phyloP scores from a whole-genome alignment of 2,329 filamentous ascomycete species.

The Sarocladiaceae sp. region DNA sequence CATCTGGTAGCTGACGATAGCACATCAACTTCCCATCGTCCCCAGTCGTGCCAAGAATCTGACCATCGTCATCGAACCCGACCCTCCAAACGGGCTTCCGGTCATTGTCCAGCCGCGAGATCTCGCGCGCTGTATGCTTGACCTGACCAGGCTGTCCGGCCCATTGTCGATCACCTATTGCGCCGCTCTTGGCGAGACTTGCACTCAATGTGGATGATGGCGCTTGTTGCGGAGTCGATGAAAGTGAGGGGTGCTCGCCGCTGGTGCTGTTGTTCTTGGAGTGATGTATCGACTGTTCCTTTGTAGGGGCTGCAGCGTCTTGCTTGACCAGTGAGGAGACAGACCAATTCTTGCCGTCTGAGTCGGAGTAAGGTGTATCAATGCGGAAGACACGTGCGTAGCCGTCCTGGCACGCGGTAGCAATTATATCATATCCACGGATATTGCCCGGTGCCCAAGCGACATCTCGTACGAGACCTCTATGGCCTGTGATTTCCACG shows the following conservation, averaged over 20 bases:
- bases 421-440: constrained; percentile 83
- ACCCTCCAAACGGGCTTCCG: constrained; percentile 72
- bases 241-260: constrained; percentile 11
- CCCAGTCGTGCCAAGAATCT: constrained; percentile 70
- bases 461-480: constrained; percentile 77
- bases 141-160: constrained; percentile 62
- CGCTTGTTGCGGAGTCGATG: constrained; percentile 26
- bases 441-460: constrained; percentile 92
- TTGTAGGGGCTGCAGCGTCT: constrained; percentile 17
- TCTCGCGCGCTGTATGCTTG: constrained; percentile 56
- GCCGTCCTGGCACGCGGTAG: constrained; percentile 90
- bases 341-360: constrained; percentile 48
- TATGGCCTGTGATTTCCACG: constrained; percentile 68
- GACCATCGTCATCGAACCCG: constrained; percentile 65
- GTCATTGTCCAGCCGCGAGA: constrained; percentile 64
- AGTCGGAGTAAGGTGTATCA: constrained; percentile 50
- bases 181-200: constrained; percentile 47
- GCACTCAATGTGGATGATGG: constrained; percentile 45
- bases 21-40: constrained; percentile 67
- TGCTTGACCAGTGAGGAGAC: constrained; percentile 38
- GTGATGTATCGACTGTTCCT: constrained; percentile 13
- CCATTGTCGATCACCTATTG: constrained; percentile 43
- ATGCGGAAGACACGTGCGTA: constrained; percentile 84
- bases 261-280: constrained; percentile 12
- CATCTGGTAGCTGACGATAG: constrained; percentile 56